Percentiles rank a stretch among this genome's conserved stretches.
These are phyloP conservation scores for Akanthomyces uredinophilus DNA, from an alignment of 2,329 filamentous ascomycete genomes.

Conservation along the genomic window DNA sequence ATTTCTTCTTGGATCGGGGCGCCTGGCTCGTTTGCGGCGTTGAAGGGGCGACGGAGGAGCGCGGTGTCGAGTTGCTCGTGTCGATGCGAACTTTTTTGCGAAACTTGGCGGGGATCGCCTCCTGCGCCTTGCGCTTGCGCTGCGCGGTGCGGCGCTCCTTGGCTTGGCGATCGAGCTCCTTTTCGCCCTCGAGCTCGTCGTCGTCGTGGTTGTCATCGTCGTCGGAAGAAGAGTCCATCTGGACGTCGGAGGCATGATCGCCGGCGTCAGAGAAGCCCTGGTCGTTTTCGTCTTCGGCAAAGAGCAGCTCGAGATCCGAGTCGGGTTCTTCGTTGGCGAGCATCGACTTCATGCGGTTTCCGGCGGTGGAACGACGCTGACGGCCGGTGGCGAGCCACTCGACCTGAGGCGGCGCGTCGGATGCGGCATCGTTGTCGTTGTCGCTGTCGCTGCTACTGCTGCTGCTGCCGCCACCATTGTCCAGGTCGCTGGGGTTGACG, in stretches of 20 bases:
- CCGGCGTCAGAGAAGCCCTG: conserved; percentile 65
- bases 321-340: conserved; percentile 69
- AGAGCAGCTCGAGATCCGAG: conserved; percentile 66
- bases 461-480: conserved; percentile 21
- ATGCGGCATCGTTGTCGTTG: conserved; percentile 33
- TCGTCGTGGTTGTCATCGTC: conserved; percentile 67
- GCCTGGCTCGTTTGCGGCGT: conserved; percentile 31
- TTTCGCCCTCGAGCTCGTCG: conserved; percentile 80
- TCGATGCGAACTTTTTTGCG: conserved; percentile 74
- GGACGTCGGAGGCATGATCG: conserved; percentile 66
- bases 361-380: conserved; percentile 72
- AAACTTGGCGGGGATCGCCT: conserved; percentile 65
- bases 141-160: conserved; percentile 61
- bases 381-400: conserved; percentile 72
- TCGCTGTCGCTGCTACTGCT: conserved; percentile 24
- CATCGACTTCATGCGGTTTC: conserved; percentile 76
- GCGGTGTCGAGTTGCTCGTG: conserved; percentile 27
- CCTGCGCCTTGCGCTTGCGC: conserved; percentile 75
- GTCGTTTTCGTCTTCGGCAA: conserved; percentile 67
- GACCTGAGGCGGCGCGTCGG: conserved; percentile 31
- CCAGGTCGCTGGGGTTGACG: conserved; percentile 21
- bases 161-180: conserved; percentile 73
- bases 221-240: conserved; percentile 80
- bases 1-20: conserved; percentile 54
- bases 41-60: conserved; percentile 29